A percentile compares a stretch with the other conserved stretches of the same genome.
Evolutionary conservation across 768 basidiomycete genomes (phyloP).

Genomic region (Amanita brunnescens): DNA sequence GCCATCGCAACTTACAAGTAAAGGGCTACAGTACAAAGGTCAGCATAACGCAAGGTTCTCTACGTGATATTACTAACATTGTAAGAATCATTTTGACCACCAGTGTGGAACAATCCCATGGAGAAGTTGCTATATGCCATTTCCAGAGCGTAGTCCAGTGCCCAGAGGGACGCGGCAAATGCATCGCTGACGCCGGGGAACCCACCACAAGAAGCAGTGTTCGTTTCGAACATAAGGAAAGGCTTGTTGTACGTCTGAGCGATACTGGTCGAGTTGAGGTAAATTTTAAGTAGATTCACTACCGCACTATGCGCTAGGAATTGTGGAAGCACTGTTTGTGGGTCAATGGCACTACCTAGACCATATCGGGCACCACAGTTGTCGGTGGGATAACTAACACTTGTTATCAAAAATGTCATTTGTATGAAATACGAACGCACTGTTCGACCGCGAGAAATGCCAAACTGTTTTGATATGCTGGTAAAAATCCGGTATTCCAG

Average conservation of each 20-base stretch:
- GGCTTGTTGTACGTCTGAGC: conserved; percentile 37
- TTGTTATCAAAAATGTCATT: not conserved
- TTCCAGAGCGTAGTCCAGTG: conserved; percentile 52
- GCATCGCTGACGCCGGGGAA: conserved; percentile 54
- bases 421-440: conserved; percentile 22
- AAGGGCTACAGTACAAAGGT: conserved; percentile 37
- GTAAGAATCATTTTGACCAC: conserved; percentile 61
- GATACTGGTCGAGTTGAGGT: conserved; percentile 37
- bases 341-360: conserved; percentile 29
- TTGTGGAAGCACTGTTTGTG: conserved; percentile 39
- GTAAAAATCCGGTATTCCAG: conserved; percentile 43
- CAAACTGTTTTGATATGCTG: conserved; percentile 32
- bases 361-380: conserved; percentile 50
- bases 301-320: conserved; percentile 57
- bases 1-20: conserved; percentile 36
- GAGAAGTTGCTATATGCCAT: conserved; percentile 53
- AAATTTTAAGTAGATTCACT: conserved; percentile 38
- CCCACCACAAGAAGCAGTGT: conserved; percentile 62
- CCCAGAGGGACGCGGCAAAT: conserved; percentile 61
- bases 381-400: conserved; percentile 32
- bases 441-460: conserved; percentile 46
- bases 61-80: conserved; percentile 31
- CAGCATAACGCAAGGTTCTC: conserved; percentile 17
- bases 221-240: conserved; percentile 65
- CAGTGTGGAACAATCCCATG: conserved; percentile 47